phyloP scores from a whole-genome alignment of 2,329 filamentous ascomycete species.

The Epichloe uncinata region DNA sequence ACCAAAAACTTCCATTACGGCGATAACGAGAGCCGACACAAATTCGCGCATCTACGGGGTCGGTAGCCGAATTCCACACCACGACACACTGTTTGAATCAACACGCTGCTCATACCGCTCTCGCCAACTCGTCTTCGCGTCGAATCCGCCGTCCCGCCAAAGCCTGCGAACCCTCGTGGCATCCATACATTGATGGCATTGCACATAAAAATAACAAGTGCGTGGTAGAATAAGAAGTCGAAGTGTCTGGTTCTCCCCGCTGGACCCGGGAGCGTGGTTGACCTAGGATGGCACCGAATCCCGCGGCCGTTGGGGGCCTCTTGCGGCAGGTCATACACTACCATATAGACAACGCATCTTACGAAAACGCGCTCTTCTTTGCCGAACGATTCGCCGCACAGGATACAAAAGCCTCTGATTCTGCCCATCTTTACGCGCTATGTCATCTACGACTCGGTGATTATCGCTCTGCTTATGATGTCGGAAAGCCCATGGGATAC shows the following conservation, averaged over 20 bases:
- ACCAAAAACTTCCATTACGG: too few relatives aligned
- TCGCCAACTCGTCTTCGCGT: neutral
- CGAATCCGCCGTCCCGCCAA: neutral
- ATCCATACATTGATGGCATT: conserved; percentile 1
- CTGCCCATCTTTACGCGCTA: conserved; percentile 68
- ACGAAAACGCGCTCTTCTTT: conserved; percentile 87
- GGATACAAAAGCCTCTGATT: conserved; percentile 69
- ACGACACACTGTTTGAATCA: neutral
- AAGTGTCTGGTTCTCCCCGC: neutral
- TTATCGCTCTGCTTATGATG: conserved; percentile 73
- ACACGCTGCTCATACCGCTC: neutral
- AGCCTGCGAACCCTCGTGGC: conserved; percentile 2
- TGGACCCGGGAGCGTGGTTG: conserved; percentile 3
- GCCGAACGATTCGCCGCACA: conserved; percentile 76
- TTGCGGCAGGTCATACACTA: conserved; percentile 49
- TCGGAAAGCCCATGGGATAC: conserved; percentile 56
- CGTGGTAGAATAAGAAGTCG: neutral
- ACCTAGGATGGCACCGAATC: conserved; percentile 38
- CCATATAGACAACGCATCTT: conserved; percentile 77
- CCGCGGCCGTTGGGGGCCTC: conserved; percentile 34
- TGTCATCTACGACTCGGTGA: conserved; percentile 77
- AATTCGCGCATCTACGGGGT: neutral
- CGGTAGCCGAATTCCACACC: neutral
- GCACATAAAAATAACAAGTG: neutral
- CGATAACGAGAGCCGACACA: neutral